Evolutionary conservation across 2,329 filamentous ascomycete species (phyloP).

Genomic region (Colletotrichum cordylinicola): DNA sequence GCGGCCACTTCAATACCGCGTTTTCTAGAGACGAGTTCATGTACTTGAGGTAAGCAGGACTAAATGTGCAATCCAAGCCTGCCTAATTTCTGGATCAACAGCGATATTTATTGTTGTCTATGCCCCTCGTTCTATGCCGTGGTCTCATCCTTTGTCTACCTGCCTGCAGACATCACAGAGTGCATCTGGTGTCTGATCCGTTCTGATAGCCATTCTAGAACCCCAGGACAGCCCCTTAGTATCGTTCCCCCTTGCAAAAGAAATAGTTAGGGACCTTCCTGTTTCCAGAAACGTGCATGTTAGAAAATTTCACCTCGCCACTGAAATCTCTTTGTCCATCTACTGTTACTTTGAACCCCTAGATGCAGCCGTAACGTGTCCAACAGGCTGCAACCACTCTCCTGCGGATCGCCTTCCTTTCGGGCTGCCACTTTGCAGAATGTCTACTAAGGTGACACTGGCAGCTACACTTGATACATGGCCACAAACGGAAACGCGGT

Average conservation of each 20-base stretch:
- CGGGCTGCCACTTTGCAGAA: accelerated
- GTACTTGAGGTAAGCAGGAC: neutral
- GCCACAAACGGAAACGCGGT: neutral
- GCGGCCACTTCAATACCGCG: neutral
- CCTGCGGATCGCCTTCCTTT: neutral
- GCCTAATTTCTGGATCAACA: neutral
- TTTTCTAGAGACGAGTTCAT: neutral
- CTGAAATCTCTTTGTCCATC: neutral
- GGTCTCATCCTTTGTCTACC: no score
- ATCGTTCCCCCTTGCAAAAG: neutral
- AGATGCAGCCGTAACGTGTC: neutral
- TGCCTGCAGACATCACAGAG: no score
- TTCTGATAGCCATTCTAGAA: neutral
- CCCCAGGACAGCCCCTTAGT: no score
- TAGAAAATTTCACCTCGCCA: neutral
- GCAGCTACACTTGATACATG: neutral
- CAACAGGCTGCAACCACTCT: neutral
- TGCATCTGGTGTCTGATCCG: accelerated
- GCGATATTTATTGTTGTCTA: neutral
- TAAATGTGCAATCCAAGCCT: accelerated
- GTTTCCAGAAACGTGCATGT: neutral
- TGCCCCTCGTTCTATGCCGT: no score
- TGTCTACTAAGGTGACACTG: neutral
- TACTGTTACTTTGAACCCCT: neutral
- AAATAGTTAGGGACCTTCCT: neutral